phyloP scores from a whole-genome alignment of 2,329 filamentous ascomycete species.

The Fusarium acutatum region DNA sequence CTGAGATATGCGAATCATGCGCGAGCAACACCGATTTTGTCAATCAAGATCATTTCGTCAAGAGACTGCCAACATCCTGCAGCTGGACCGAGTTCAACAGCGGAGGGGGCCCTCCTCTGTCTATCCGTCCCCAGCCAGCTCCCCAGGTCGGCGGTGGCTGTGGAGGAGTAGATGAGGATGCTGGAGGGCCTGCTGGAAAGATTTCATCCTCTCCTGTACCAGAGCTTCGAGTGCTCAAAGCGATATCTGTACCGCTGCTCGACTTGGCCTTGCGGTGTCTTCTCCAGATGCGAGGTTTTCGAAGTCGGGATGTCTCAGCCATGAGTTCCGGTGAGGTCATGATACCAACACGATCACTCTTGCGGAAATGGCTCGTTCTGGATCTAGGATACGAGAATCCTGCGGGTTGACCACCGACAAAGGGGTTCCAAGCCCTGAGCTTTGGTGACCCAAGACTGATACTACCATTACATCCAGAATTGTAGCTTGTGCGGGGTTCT shows the following conservation, averaged over 20 bases:
- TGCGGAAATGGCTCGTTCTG: slow-evolving; percentile 39
- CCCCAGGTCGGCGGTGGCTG: slow-evolving; percentile 43
- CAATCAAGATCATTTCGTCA: slow-evolving; percentile 24
- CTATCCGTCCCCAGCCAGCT: slow-evolving; percentile 45
- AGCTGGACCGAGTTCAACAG: slow-evolving; percentile 42
- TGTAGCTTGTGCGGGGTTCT: slow-evolving; percentile 69
- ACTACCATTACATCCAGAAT: slow-evolving; percentile 61
- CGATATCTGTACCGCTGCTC: slow-evolving; percentile 45
- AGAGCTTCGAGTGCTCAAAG: slow-evolving; percentile 45
- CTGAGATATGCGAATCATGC: slow-evolving; percentile 28
- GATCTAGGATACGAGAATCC: slow-evolving; percentile 58
- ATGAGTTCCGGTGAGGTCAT: slow-evolving; percentile 55
- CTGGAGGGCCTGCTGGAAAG: slow-evolving; percentile 29
- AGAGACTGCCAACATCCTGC: slow-evolving; percentile 48
- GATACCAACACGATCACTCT: slow-evolving; percentile 50
- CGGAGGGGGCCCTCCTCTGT: slow-evolving; percentile 42
- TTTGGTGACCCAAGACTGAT: slow-evolving; percentile 49
- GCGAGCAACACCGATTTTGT: slow-evolving; percentile 7
- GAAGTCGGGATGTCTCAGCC: slow-evolving; percentile 36
- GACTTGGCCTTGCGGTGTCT: slow-evolving; percentile 40
- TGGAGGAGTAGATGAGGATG: slow-evolving; percentile 8
- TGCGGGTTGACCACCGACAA: slow-evolving; percentile 59
- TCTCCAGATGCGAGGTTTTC: slow-evolving; percentile 44
- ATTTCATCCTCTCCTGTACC: slow-evolving; percentile 38
- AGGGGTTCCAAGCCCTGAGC: slow-evolving; percentile 54